Evolutionary conservation across 129 eudicot genomes (phyloP), one percentile per base, ranked within the genome.

Genomic region (Logfia minima): DNA sequence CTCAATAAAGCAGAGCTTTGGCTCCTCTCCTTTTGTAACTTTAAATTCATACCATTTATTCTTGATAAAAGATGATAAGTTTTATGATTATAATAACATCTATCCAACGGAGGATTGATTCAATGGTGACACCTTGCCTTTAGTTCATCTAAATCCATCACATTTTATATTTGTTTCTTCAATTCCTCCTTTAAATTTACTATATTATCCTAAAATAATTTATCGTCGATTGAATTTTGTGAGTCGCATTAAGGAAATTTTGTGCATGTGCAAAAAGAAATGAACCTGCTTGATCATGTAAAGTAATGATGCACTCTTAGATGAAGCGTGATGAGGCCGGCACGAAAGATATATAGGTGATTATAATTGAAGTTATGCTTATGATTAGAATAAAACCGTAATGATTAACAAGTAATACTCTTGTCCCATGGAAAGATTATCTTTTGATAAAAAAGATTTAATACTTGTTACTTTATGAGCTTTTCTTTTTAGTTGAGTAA

Each of bases 1-100:
- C 66, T 48, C 59, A 77, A 62, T 62, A 35, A 80, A 73, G 74
- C 37, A 71, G 56, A 79, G 75, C 84, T 64, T 67, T 19, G 80
- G 89, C 87, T 62, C 91, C 89, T 85, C 85, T 76, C 64, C 78
- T 76, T 90, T 81, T 71, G 52, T 75, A 28, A 70, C 91, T 86
- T 88, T 85, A 83, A 86, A 71, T 66, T 80, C 78, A 66, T 24
- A 80, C 87, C 96, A 85, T 74, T 59, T 56, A 35, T 75, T 80
- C 68, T 67, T 67, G 80, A 80, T 43, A 80, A 67, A 74, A 81
- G 70, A 80, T 52, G 64, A 73, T 43, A 28, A 41, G 7, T 29
- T 79, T 45, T 74, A n/a, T 21, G 53, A 74, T 74, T 65, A 74
- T 66, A 74, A 80, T 65, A 65, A 31, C 17, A 65, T 19, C 58